Evolutionary conservation across 108 stramenopile genomes (phyloP).

Genomic region (Nitzschia palea): DNA sequence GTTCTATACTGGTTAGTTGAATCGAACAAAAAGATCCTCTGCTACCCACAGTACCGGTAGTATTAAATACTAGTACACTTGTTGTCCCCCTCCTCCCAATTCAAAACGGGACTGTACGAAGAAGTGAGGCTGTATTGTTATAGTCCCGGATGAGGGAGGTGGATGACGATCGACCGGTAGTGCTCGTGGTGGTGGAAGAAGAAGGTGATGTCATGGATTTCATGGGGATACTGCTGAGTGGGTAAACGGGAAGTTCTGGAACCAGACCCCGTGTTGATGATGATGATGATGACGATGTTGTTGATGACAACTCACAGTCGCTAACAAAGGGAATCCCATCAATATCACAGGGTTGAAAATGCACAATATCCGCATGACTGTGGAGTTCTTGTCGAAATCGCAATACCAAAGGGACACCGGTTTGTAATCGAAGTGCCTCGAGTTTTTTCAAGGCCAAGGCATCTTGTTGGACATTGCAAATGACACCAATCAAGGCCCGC

Average conservation of each 20-base stretch:
- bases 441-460: slow-evolving; percentile 40
- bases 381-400: slow-evolving; percentile 28
- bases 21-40: too few relatives aligned
- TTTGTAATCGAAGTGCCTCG: slow-evolving; percentile 51
- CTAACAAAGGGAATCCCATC: slow-evolving; percentile 3
- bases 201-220: too few relatives aligned
- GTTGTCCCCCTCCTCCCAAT: too few relatives aligned
- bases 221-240: slow-evolving; percentile 13
- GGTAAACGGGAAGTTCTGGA: slow-evolving; percentile 16
- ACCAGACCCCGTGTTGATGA: neutral
- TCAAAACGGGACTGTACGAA: too few relatives aligned
- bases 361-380: neutral
- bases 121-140: too few relatives aligned
- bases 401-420: slow-evolving; percentile 50
- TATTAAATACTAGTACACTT: too few relatives aligned
- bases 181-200: too few relatives aligned
- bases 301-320: neutral
- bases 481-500: slow-evolving; percentile 55
- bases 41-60: too few relatives aligned
- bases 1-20: too few relatives aligned
- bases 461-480: slow-evolving; percentile 52
- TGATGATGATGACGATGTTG: neutral
- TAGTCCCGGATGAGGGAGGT: too few relatives aligned
- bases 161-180: too few relatives aligned
- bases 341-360: neutral